A percentile compares a stretch with the other conserved stretches of the same genome.
Evolutionary conservation across 2,329 filamentous ascomycete genomes (phyloP).

Genomic region (Mycosphaerella sp.): DNA sequence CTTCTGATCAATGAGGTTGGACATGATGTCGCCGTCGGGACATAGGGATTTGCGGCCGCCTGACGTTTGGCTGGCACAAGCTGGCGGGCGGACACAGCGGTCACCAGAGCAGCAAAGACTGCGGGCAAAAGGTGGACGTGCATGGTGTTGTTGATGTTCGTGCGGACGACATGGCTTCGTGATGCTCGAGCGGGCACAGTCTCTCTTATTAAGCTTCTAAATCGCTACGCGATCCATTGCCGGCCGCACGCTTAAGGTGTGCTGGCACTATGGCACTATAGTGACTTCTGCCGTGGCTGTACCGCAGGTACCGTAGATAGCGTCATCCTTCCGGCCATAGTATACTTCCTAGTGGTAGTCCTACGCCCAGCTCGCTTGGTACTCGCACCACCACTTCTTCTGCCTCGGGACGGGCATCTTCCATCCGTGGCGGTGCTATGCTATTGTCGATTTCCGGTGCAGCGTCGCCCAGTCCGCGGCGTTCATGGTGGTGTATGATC

Average conservation of each 20-base stretch:
- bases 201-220: not conserved
- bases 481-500: too few relatives aligned
- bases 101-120: not conserved
- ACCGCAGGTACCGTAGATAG: not conserved
- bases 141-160: not conserved
- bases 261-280: too few relatives aligned
- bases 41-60: slow-evolving; percentile 5
- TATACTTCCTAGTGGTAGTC: not conserved
- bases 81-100: not conserved
- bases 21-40: slow-evolving; percentile 6
- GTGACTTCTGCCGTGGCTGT: not conserved
- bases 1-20: slow-evolving; percentile 3
- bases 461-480: too few relatives aligned
- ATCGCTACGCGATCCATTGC: not conserved
- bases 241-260: not conserved
- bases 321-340: not conserved
- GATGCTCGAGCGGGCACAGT: not conserved
- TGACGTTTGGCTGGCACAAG: slow-evolving; percentile 4
- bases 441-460: too few relatives aligned
- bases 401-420: too few relatives aligned
- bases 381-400: not conserved
- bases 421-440: too few relatives aligned
- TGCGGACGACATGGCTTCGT: too few relatives aligned
- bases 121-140: not conserved
- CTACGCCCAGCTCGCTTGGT: not conserved